Conservation (phyloP, 768 basidiomycete genomes). For the Postia placenta region DNA sequence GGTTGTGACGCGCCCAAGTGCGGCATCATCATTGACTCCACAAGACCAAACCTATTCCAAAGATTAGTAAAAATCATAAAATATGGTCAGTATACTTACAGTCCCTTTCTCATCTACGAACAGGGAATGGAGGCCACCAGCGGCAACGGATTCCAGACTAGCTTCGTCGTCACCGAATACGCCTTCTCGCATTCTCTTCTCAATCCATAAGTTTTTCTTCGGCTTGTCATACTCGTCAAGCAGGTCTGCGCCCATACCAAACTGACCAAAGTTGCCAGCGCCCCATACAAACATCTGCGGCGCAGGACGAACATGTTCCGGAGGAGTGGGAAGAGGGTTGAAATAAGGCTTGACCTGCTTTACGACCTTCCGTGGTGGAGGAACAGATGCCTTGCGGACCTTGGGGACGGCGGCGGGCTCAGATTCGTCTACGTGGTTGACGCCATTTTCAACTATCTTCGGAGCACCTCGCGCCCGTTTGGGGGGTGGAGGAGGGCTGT, state of each 20-base stretch:
- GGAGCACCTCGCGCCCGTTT: slow-evolving; percentile 14
- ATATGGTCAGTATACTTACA: slow-evolving; percentile 43
- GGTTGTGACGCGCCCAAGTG: slow-evolving; percentile 73
- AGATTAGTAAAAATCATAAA: neutral
- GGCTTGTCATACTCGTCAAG: slow-evolving; percentile 74
- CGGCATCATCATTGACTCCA: slow-evolving; percentile 85
- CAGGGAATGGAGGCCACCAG: slow-evolving; percentile 86
- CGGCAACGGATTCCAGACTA: slow-evolving; percentile 77
- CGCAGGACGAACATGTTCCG: slow-evolving; percentile 53
- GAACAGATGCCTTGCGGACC: slow-evolving; percentile 1
- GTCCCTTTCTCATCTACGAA: slow-evolving; percentile 87
- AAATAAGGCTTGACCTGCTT: slow-evolving; percentile 49
- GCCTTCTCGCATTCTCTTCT: slow-evolving; percentile 66
- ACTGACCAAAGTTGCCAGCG: slow-evolving; percentile 91
- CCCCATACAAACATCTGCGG: slow-evolving; percentile 84
- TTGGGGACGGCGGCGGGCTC: slow-evolving; percentile 6
- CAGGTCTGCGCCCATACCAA: slow-evolving; percentile 78
- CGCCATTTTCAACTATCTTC: slow-evolving; percentile 8
- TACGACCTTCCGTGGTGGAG: neutral
- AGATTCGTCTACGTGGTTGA: neutral
- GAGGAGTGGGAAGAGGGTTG: slow-evolving; percentile 58
- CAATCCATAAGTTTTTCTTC: slow-evolving; percentile 69
- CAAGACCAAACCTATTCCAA: slow-evolving; percentile 69
- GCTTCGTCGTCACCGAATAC: slow-evolving; percentile 62
- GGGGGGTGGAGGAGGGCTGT: slow-evolving; percentile 12